A percentile compares a stretch with the other conserved stretches of the same genome.
Conservation (phyloP, 2,329 filamentous ascomycete genomes). For the Exophiala aquamarina region DNA sequence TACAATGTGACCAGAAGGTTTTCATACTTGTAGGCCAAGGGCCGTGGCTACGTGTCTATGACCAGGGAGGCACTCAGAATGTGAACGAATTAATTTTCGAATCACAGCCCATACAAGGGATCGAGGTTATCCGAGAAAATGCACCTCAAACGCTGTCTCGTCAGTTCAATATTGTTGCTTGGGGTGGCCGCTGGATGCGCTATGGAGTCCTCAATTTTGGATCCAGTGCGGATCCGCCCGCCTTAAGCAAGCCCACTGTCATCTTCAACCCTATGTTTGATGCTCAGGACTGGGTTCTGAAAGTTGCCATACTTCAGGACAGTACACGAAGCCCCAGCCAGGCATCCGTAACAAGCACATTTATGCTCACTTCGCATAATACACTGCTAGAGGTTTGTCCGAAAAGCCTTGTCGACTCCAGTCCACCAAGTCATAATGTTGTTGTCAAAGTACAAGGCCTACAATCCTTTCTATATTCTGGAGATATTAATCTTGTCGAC, state of each 20-base stretch:
- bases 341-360: slow-evolving; percentile 43
- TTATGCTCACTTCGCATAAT: slow-evolving; percentile 84
- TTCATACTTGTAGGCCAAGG: slow-evolving; percentile 43
- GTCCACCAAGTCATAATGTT: slow-evolving; percentile 30
- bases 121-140: slow-evolving; percentile 12
- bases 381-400: slow-evolving; percentile 60
- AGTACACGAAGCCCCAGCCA: slow-evolving; percentile 8
- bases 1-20: slow-evolving; percentile 29
- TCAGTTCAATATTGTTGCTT: slow-evolving; percentile 46
- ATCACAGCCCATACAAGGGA: slow-evolving; percentile 20
- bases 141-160: slow-evolving; percentile 15
- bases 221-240: slow-evolving; percentile 25
- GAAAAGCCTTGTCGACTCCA: slow-evolving; percentile 2
- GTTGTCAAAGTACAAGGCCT: slow-evolving; percentile 53
- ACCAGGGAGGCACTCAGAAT: slow-evolving; percentile 40
- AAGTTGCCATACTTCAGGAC: slow-evolving; percentile 54
- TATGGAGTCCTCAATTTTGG: slow-evolving; percentile 15
- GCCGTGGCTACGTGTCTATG: slow-evolving; percentile 33
- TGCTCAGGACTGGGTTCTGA: slow-evolving; percentile 75
- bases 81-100: slow-evolving; percentile 28
- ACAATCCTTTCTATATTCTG: slow-evolving; percentile 84
- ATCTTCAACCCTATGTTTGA: slow-evolving; percentile 43
- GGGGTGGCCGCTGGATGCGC: slow-evolving; percentile 63
- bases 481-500: slow-evolving; percentile 66
- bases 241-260: slow-evolving; percentile 29